Evolutionary conservation across 2,329 filamentous ascomycete species (phyloP).

Genomic region (Fusarium brevicatenulatum): DNA sequence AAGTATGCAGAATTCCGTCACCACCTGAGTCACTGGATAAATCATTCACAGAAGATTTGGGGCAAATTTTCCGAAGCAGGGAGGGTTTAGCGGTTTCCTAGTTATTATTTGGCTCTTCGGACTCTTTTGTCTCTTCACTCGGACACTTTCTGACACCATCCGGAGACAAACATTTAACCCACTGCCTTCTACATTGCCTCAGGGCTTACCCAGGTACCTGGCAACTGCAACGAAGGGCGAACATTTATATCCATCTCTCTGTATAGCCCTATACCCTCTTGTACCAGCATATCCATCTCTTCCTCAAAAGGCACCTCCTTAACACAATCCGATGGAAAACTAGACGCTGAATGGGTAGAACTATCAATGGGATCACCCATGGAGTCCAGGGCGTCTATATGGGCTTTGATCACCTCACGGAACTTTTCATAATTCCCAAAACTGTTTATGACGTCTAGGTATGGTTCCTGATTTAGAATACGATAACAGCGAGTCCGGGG

Average conservation of each 20-base stretch:
- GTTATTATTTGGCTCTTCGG: background rate
- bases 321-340: rapidly evolving
- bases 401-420: rapidly evolving
- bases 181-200: no score
- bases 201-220: no score
- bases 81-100: background rate
- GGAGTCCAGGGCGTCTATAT: rapidly evolving
- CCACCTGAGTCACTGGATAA: rapidly evolving
- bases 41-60: background rate
- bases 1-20: background rate
- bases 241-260: rapidly evolving
- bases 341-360: rapidly evolving
- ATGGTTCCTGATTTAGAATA: rapidly evolving
- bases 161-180: background rate
- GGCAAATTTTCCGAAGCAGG: background rate
- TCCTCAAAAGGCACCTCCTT: rapidly evolving
- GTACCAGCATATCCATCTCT: background rate
- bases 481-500: rapidly evolving
- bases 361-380: rapidly evolving
- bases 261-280: background rate
- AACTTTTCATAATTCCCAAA: rapidly evolving
- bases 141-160: background rate
- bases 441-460: rapidly evolving
- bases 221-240: no score
- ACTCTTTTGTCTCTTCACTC: background rate